A percentile compares a stretch with the other conserved stretches of the same genome.
phyloP scores from a whole-genome alignment of 176 grass and related monocot species.

The Oryza rufipogon region DNA sequence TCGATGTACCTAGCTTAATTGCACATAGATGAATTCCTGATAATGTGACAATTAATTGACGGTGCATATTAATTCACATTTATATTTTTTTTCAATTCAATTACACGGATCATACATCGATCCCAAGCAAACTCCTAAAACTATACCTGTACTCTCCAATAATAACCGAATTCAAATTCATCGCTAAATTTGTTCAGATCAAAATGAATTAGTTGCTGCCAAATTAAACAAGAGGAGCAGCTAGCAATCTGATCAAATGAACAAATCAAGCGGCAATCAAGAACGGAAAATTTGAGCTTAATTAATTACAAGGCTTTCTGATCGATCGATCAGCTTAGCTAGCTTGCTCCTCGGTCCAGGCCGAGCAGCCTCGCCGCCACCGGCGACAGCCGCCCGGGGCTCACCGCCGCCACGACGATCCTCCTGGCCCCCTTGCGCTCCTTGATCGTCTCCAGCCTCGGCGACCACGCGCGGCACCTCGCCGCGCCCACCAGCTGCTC shows the following conservation, averaged over 20 bases:
- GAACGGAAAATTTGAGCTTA: background rate
- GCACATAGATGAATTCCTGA: background rate
- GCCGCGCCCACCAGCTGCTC: conserved; percentile 74
- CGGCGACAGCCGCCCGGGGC: conserved; percentile 53
- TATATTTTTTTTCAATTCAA: background rate
- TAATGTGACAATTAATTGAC: background rate
- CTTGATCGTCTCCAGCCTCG: conserved; percentile 77
- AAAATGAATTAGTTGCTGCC: background rate
- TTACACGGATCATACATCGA: background rate
- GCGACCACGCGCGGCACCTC: conserved; percentile 68
- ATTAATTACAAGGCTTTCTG: background rate
- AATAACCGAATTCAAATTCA: background rate
- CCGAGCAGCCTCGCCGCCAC: conserved; percentile 57
- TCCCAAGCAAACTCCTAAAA: background rate
- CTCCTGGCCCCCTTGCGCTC: conserved; percentile 52
- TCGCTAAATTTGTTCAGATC: background rate
- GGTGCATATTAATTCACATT: background rate
- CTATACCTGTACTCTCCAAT: background rate
- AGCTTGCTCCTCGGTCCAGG: conserved; percentile 34
- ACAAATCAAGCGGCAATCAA: background rate
- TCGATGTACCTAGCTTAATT: background rate
- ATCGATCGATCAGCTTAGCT: conserved; percentile 6
- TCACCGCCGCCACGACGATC: background rate
- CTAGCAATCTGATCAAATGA: background rate
- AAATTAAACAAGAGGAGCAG: conserved; percentile 9